Percentiles rank a stretch among this genome's conserved stretches.
These are phyloP conservation scores for Beauveria sp. DNA, from an alignment of 2,329 filamentous ascomycete genomes.

Conservation along the genomic window DNA sequence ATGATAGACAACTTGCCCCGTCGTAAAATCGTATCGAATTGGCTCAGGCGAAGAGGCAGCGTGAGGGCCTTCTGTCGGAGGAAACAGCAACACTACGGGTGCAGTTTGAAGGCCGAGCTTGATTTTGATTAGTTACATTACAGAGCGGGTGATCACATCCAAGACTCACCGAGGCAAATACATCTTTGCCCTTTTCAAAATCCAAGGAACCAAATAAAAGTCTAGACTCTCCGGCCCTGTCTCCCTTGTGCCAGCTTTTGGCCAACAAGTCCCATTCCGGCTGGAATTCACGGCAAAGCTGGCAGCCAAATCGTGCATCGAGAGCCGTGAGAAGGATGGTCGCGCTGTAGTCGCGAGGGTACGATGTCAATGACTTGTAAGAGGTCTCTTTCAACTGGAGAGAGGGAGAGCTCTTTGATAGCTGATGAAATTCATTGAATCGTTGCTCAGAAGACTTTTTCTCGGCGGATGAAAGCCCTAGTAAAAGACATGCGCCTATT, in stretches of 20 bases:
- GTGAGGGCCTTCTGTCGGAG: constrained; percentile 72
- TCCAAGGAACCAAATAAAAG: constrained; percentile 80
- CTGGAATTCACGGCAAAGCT: constrained; percentile 83
- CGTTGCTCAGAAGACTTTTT: constrained; percentile 57
- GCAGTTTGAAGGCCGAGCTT: constrained; percentile 92
- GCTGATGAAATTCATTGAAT: constrained; percentile 63
- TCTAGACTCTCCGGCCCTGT: constrained; percentile 64
- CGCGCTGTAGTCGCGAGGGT: constrained; percentile 76
- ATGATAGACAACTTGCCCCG: constrained; percentile 49
- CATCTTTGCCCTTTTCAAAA: constrained; percentile 74
- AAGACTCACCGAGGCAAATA: constrained; percentile 71
- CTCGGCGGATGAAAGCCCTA: constrained; percentile 52
- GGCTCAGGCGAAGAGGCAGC: constrained; percentile 64
- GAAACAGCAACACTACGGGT: constrained; percentile 81
- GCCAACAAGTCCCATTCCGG: constrained; percentile 86
- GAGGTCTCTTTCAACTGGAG: constrained; percentile 69
- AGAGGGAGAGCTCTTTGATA: constrained; percentile 57
- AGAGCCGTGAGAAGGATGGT: constrained; percentile 81
- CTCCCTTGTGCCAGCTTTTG: constrained; percentile 80
- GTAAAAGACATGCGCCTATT: constrained; percentile 54
- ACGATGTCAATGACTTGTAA: constrained; percentile 68
- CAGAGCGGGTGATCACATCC: not conserved
- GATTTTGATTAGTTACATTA: not conserved
- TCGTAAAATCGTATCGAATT: constrained; percentile 75
- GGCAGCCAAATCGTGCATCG: constrained; percentile 75